These are phyloP conservation scores for Eucalyptus erythrocorys DNA, from an alignment of 345 rosid species.

Conservation along the genomic window DNA sequence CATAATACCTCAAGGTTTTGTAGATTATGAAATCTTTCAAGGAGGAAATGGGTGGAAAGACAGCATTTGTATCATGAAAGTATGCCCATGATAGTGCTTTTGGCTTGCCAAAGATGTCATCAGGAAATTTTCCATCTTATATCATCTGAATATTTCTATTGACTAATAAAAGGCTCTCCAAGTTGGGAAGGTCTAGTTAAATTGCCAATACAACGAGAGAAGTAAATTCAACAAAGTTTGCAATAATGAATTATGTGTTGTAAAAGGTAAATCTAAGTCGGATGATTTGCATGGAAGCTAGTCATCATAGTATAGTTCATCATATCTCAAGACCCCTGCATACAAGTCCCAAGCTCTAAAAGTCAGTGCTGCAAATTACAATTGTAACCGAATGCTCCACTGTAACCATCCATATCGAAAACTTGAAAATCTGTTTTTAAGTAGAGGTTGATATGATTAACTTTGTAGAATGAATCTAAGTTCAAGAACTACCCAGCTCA, in stretches of 20 bases:
- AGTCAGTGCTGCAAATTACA: neutral
- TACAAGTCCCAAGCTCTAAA: neutral
- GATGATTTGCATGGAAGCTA: neutral
- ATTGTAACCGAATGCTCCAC: neutral
- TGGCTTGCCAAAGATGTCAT: too few relatives aligned
- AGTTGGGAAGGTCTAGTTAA: too few relatives aligned
- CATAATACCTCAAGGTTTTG: too few relatives aligned
- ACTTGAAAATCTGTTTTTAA: accelerated
- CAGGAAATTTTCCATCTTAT: accelerated
- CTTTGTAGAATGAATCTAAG: too few relatives aligned
- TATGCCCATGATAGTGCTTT: too few relatives aligned
- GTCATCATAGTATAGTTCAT: accelerated
- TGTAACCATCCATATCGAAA: neutral
- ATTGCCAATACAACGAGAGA: too few relatives aligned
- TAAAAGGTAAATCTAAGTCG: slow-evolving; percentile 15
- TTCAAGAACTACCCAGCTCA: neutral
- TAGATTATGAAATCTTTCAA: too few relatives aligned
- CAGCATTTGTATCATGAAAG: accelerated
- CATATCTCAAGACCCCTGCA: slow-evolving; percentile 1
- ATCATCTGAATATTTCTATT: too few relatives aligned
- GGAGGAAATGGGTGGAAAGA: accelerated
- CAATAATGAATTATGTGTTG: accelerated
- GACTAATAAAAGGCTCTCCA: too few relatives aligned
- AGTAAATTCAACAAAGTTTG: too few relatives aligned
- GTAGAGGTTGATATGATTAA: accelerated